Conservation (phyloP, 2,329 filamentous ascomycete species). For the Rhinocladiella similis region DNA sequence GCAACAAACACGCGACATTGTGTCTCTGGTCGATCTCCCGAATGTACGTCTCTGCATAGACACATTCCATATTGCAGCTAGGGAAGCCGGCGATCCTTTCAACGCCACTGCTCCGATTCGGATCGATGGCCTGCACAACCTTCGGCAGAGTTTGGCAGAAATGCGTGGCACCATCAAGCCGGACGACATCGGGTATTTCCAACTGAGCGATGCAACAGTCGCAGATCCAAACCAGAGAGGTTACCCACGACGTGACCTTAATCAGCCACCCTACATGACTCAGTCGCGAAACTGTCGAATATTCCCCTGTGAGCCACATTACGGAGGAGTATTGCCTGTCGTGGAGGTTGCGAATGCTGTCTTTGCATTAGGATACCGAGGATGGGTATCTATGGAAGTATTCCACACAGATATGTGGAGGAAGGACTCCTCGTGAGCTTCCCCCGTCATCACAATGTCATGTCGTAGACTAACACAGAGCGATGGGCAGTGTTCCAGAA, state of each 20-base stretch:
- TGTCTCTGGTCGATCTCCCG: slow-evolving; percentile 11
- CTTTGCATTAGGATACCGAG: slow-evolving; percentile 9
- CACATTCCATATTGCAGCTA: slow-evolving; percentile 22
- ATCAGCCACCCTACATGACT: slow-evolving; percentile 29
- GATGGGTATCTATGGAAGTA: slow-evolving; percentile 8
- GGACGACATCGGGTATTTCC: slow-evolving; percentile 22
- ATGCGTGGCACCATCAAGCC: slow-evolving; percentile 20
- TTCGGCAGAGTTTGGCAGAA: slow-evolving; percentile 21
- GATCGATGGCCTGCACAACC: slow-evolving; percentile 5
- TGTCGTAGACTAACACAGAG: no score
- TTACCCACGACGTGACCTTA: slow-evolving; percentile 20
- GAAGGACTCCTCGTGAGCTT: not conserved
- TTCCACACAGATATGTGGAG: slow-evolving; percentile 6
- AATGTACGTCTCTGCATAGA: slow-evolving; percentile 22
- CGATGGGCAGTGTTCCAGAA: not conserved
- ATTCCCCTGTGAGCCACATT: slow-evolving; percentile 23
- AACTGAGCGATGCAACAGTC: slow-evolving; percentile 27
- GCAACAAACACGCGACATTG: slow-evolving; percentile 20
- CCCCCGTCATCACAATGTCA: no score
- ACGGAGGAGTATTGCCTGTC: slow-evolving; percentile 23
- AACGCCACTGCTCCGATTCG: slow-evolving; percentile 14
- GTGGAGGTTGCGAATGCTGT: slow-evolving; percentile 20
- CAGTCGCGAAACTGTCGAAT: slow-evolving; percentile 30
- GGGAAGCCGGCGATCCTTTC: slow-evolving; percentile 27
- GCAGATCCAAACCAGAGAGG: slow-evolving; percentile 24